Base-by-base conservation (phyloP, 2,329 filamentous ascomycete genomes). In the Samsoniella hepiali region DNA sequence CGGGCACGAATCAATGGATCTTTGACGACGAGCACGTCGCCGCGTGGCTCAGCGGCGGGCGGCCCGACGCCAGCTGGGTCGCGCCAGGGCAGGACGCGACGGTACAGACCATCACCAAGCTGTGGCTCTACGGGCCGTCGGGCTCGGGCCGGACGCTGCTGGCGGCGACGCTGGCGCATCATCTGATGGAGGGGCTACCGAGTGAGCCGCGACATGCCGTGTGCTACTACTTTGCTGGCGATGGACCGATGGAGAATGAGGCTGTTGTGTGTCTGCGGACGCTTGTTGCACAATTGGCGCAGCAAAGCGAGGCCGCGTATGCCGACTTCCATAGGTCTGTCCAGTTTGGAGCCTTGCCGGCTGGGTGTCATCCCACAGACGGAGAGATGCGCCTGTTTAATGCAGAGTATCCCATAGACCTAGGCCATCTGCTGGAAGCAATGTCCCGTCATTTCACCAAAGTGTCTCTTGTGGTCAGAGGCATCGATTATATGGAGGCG, bases 91-190 rank as follows among this genome's bases (percentile, higher is more conserved):
- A 36, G 58, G 49, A 45, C 29, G 32, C 47, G 27, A 36, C 49
- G 17, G n/a, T 61, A 38, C 27, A 29, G 49, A 54, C 58, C 27
- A 54, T 61, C 13, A n/a, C 45, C 47, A 61, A 61, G 38, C 47
- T 61, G 10, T 61, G 58, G 58, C 40, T 61, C 49, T 61, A 61
- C 38, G 58, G 58, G 31, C 49, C 58, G 29, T 27, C 47, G 15
- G 58, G 58, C 58, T 44, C 49, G 1, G 58, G 58, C 49, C 36
- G 58, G 49, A 61, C 58, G 29, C 47, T 54, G 36, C 38, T 61
- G 8, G 58, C 58, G 27, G 58, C 58, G 7, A 44, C 49, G 17
- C 17, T 61, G 47, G 31, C 42, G 15, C n/a, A 50, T 0, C 15
- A 54, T 15, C 40, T 61, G 6, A 1, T 44, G 36, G 32, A n/a